A percentile compares a stretch with the other conserved stretches of the same genome.
Conservation (phyloP, 306 rosid species). For the Urtica urens region DNA sequence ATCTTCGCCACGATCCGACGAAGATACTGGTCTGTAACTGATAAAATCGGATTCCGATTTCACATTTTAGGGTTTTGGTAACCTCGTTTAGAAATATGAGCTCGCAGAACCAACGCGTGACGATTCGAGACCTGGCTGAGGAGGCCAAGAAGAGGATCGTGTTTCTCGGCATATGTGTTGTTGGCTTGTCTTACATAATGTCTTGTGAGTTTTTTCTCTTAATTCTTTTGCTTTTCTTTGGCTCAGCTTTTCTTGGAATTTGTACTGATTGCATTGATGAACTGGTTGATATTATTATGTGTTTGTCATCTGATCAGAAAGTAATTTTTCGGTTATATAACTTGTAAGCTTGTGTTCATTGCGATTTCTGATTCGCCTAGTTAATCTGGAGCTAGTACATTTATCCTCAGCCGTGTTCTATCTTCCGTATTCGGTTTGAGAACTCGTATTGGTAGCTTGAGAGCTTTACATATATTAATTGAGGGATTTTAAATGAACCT, state of each 20-base stretch:
- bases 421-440: too few relatives aligned
- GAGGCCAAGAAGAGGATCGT: slow-evolving; percentile 93
- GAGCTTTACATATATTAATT: too few relatives aligned
- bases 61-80: slow-evolving; percentile 1
- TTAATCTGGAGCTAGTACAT: too few relatives aligned
- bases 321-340: too few relatives aligned
- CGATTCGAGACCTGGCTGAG: slow-evolving; percentile 79
- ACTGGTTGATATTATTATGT: neutral
- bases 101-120: slow-evolving; percentile 44
- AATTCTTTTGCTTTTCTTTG: neutral
- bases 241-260: neutral
- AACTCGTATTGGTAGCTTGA: too few relatives aligned
- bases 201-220: slow-evolving; percentile 47
- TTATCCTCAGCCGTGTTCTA: too few relatives aligned
- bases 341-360: too few relatives aligned
- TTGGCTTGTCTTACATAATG: slow-evolving; percentile 92
- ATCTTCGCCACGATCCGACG: slow-evolving; percentile 6
- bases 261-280: slow-evolving; percentile 2
- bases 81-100: slow-evolving; percentile 31
- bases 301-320: neutral
- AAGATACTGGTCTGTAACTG: neutral
- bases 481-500: too few relatives aligned
- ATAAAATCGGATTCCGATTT: slow-evolving; percentile 21
- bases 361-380: too few relatives aligned
- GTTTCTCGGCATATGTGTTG: slow-evolving; percentile 58